Conservation (phyloP, 331 rosid genomes). For the Phaseolus coccineus region DNA sequence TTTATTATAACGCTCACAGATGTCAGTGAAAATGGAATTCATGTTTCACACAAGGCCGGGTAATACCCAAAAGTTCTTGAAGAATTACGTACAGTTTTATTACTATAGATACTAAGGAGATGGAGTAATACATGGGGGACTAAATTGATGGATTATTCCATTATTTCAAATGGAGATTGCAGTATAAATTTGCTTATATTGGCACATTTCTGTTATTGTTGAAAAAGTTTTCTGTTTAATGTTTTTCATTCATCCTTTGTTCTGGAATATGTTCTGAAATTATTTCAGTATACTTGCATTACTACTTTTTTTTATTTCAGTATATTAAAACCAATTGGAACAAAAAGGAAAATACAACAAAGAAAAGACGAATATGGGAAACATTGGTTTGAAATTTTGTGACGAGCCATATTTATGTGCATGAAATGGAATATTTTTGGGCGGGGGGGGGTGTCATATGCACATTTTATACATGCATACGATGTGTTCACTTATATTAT, state of each 20-base stretch:
- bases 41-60: not conserved
- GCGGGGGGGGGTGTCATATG: not conserved
- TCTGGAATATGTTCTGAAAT: not conserved
- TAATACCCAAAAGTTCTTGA: no score
- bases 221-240: not conserved
- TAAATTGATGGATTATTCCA: not conserved
- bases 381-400: not conserved
- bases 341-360: not conserved
- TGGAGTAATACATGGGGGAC: not conserved
- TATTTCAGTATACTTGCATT: not conserved
- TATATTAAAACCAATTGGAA: not conserved
- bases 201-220: not conserved
- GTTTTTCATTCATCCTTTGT: not conserved
- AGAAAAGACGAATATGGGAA: not conserved
- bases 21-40: not conserved
- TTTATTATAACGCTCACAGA: not conserved
- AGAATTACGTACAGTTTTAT: not conserved
- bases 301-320: not conserved
- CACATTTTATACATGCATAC: not conserved
- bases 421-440: conserved; percentile 19
- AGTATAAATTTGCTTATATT: not conserved
- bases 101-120: not conserved
- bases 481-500: not conserved
- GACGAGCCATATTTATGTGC: not conserved
- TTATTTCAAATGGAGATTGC: not conserved